Percentiles rank a stretch among this genome's conserved stretches.
These are phyloP conservation scores for Arachnomyces sp. DNA, from an alignment of 2,329 filamentous ascomycete species.

Conservation along the genomic window DNA sequence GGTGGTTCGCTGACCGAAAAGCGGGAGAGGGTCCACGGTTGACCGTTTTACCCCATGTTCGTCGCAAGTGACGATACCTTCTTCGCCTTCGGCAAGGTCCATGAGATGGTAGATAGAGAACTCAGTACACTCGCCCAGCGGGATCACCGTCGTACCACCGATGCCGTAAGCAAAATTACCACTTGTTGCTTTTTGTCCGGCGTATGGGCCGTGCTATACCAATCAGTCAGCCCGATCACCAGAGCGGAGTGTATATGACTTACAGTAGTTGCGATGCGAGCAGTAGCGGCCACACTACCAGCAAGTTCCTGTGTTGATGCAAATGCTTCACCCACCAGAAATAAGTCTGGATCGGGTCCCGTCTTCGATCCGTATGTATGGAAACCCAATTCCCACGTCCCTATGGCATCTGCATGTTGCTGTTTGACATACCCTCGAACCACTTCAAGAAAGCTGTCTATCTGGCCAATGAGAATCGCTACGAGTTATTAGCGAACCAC, in stretches of 20 bases:
- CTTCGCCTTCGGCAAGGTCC: conserved; percentile 26
- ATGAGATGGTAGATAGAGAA: conserved; percentile 46
- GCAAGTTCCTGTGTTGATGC: conserved; percentile 37
- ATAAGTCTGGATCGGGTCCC: conserved; percentile 17
- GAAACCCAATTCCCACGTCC: conserved; percentile 1
- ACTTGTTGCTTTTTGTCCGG: conserved; percentile 43
- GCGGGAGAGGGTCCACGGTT: background rate
- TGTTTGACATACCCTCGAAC: conserved; percentile 23
- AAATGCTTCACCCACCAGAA: conserved; percentile 39
- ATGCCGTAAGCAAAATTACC: conserved; percentile 43
- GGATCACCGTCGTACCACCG: conserved; percentile 32
- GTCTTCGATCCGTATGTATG: conserved; percentile 25
- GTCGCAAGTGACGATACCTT: background rate
- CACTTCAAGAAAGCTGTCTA: conserved; percentile 27
- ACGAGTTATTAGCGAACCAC: too few species aligned
- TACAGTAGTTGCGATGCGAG: too few species aligned
- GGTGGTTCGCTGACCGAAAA: conserved; percentile 1
- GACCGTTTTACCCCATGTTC: too few species aligned
- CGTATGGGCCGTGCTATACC: conserved; percentile 41
- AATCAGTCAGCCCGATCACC: conserved; percentile 29
- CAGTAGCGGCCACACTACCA: too few species aligned
- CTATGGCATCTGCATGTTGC: background rate
- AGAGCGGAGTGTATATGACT: conserved; percentile 35
- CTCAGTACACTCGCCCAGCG: conserved; percentile 30
- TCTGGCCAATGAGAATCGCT: conserved; percentile 36